Conservation (phyloP, 2,329 filamentous ascomycete species). For the Orbilia oligospora region DNA sequence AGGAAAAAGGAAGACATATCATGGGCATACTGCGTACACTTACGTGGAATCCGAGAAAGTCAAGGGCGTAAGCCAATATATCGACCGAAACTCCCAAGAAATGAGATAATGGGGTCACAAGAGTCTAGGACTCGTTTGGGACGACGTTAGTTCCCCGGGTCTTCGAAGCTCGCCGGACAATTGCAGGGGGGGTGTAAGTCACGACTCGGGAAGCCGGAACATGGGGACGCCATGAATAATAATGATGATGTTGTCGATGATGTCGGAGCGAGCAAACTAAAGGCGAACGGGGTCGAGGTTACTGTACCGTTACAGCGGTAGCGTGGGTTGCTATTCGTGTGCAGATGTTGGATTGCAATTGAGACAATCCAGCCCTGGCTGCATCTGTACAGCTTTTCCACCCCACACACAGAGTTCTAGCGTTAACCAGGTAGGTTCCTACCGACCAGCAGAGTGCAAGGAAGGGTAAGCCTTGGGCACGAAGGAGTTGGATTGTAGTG, state of each 20-base stretch:
- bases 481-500: conserved; percentile 26
- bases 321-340: conserved; percentile 53
- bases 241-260: conserved; percentile 50
- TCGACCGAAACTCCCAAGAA: neutral
- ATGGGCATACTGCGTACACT: too few relatives aligned
- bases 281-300: conserved; percentile 29
- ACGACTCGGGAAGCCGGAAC: conserved; percentile 42
- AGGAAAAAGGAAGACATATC: too few relatives aligned
- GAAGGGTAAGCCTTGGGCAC: conserved; percentile 51
- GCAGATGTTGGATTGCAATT: conserved; percentile 44
- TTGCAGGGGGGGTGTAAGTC: neutral
- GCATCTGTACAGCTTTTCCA: conserved; percentile 55
- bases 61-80: conserved; percentile 18
- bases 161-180: neutral
- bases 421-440: neutral
- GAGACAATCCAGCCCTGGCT: conserved; percentile 56
- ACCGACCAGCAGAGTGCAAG: too few relatives aligned
- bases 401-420: conserved; percentile 49
- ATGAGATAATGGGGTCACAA: conserved; percentile 1
- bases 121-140: conserved; percentile 17
- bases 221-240: conserved; percentile 25
- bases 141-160: conserved; percentile 18
- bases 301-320: conserved; percentile 53
- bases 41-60: neutral
- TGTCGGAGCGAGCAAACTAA: conserved; percentile 35